Base-by-base conservation (phyloP, 2,329 filamentous ascomycete species). In the Monosporascus sp. region DNA sequence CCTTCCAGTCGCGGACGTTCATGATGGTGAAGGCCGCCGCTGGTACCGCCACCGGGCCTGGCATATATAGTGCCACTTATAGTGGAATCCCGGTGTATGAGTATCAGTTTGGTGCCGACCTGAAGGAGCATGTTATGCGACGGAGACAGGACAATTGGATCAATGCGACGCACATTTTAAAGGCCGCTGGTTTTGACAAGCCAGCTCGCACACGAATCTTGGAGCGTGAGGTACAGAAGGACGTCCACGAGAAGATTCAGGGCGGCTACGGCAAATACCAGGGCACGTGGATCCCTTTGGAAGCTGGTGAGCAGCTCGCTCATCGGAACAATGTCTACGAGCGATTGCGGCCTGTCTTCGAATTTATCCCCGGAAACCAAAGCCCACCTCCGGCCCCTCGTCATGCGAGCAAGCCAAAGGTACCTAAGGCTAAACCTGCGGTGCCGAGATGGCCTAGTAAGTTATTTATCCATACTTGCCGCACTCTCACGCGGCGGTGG, bases 221-320 rank as follows among this genome's bases (percentile, higher is more conserved):
- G 5, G 94, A 99, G 74, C 84, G 94, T 60, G 94, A 99, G 67
- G 93, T 99, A 7, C 94, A 99, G 67, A 97, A 96, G 71, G 93
- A 95, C 44, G 81, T 88, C 5, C 94, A 99, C 69, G 94, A 97
- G 75, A 99, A 99, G 76, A 92, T 99, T 6, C 94, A 99, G 69
- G 94, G 93, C 60, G 94, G 94, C 17, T 97, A 97, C 71, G 94
- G 94, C 65, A 97, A 97, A 83, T 99, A 97, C 64, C 94, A 99
- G 77, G 92, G 94, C 66, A 99, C 94, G 49, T 99, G 94, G 92
- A 94, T 99, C 49, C 94, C 94, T 7, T 82, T 99, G 7, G 80
- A 86, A 16, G 84, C 90, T 58, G 94, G 91, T 53, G 84, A 91
- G 61, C 76, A 83, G 57, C 84, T 99, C 36, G 94, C 94, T 37